Conservation (phyloP, 768 basidiomycete species). For the Termitomyces sp. region DNA sequence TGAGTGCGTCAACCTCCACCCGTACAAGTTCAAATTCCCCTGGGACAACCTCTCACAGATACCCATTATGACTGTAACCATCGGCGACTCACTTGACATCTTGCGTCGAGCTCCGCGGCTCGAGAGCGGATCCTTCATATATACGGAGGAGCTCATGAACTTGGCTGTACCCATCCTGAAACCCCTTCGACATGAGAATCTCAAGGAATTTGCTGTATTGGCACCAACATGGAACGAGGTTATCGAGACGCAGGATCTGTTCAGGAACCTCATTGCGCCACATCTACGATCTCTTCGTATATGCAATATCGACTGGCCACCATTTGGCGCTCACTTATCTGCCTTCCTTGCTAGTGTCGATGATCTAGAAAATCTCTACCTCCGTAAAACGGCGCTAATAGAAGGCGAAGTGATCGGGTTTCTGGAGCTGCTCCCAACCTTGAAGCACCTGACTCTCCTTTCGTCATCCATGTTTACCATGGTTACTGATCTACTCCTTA, state of each 20-base stretch:
- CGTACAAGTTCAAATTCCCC: conserved; percentile 18
- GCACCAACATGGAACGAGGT: conserved; percentile 31
- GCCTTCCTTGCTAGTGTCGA: conserved; percentile 30
- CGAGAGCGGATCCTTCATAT: conserved; percentile 16
- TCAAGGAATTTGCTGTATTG: conserved; percentile 33
- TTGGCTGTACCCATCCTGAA: conserved; percentile 3
- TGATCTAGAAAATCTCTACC: conserved; percentile 30
- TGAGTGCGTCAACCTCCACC: conserved; percentile 20
- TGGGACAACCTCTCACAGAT: conserved; percentile 17
- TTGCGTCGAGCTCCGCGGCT: conserved; percentile 15
- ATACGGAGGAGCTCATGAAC: conserved; percentile 5
- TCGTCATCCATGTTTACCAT: conserved; percentile 24
- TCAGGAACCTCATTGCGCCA: conserved; percentile 31
- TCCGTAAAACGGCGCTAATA: conserved; percentile 32
- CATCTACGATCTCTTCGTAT: conserved; percentile 33
- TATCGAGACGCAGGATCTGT: conserved; percentile 31
- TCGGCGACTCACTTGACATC: conserved; percentile 15
- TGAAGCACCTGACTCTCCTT: conserved; percentile 31
- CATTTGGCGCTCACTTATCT: conserved; percentile 27
- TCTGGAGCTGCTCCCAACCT: conserved; percentile 26
- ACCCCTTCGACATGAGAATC: conserved; percentile 25
- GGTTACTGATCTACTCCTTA: conserved; percentile 30
- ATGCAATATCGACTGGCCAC: conserved; percentile 32
- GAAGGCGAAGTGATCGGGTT: conserved; percentile 31
- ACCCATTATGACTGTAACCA: conserved; percentile 10